Percentiles rank a stretch among this genome's conserved stretches.
phyloP scores from a whole-genome alignment of 2,329 filamentous ascomycete species.

The Cyclaneusma minus region DNA sequence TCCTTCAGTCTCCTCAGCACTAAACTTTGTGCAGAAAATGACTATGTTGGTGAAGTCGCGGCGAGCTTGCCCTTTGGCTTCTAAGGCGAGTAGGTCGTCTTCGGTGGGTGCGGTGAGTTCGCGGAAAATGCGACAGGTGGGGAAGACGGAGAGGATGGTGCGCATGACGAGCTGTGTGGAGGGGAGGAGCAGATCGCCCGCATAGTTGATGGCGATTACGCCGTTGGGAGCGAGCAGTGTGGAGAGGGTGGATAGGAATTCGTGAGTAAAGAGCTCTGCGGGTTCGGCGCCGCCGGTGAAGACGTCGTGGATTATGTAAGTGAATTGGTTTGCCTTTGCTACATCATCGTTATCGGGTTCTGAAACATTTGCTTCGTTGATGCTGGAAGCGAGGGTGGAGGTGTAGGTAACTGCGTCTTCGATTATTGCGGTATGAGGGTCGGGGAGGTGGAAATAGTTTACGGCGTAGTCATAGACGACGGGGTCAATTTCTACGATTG shows the following conservation, averaged over 20 bases:
- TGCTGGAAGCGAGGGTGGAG: conserved; percentile 24
- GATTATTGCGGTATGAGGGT: conserved; percentile 66
- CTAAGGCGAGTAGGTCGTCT: conserved; percentile 28
- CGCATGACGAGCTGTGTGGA: conserved; percentile 64
- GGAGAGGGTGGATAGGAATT: conserved; percentile 62
- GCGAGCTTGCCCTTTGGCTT: too few relatives aligned
- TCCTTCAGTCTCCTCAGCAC: conserved; percentile 13
- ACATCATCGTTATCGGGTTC: too few relatives aligned
- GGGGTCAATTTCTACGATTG: conserved; percentile 88
- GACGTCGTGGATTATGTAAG: conserved; percentile 95
- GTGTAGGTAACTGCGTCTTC: conserved; percentile 67
- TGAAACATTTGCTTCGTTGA: too few relatives aligned
- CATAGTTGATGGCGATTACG: conserved; percentile 90
- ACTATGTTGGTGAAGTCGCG: conserved; percentile 90
- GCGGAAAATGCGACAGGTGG: conserved; percentile 81
- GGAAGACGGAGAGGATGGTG: conserved; percentile 71
- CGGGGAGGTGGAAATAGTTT: conserved; percentile 67
- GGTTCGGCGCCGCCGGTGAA: conserved; percentile 95
- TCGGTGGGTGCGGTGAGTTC: conserved; percentile 45
- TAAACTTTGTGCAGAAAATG: conserved; percentile 70
- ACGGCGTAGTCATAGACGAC: conserved; percentile 70
- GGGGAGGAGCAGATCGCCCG: conserved; percentile 68
- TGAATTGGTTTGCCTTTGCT: conserved; percentile 33
- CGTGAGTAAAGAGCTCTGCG: conserved; percentile 68
- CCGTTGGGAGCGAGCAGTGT: conserved; percentile 62